A percentile compares a stretch with the other conserved stretches of the same genome.
Conservation (phyloP, 2,329 filamentous ascomycete species). For the Fusarium sp. region DNA sequence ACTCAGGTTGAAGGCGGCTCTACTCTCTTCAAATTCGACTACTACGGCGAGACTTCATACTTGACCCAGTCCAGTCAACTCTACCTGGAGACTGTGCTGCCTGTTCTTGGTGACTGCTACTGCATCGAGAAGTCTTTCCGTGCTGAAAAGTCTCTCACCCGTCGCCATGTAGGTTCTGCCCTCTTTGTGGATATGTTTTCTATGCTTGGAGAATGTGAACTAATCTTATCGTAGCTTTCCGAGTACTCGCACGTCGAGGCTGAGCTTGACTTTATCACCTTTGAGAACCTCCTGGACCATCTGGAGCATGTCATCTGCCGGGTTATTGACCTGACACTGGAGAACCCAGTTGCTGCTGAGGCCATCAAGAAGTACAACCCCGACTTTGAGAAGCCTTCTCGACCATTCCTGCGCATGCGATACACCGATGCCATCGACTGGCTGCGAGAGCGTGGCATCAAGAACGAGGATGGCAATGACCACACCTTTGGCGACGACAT, state of each 20-base stretch:
- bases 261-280: constrained; percentile 95
- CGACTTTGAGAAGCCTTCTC: constrained; percentile 79
- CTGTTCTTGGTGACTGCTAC: constrained; percentile 92
- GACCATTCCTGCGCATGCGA: constrained; percentile 93
- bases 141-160: constrained; percentile 93
- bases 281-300: constrained; percentile 86
- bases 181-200: background rate
- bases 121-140: constrained; percentile 99
- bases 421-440: constrained; percentile 95
- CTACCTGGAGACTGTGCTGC: constrained; percentile 94
- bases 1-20: constrained; percentile 94
- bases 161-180: constrained; percentile 69
- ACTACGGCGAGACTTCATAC: constrained; percentile 90
- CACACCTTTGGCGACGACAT: constrained; percentile 98
- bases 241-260: constrained; percentile 98
- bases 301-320: constrained; percentile 87
- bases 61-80: constrained; percentile 97
- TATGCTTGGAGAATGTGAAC: background rate
- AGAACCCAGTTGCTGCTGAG: constrained; percentile 75
- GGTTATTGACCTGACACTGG: constrained; percentile 80
- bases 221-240: constrained; percentile 61
- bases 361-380: constrained; percentile 91
- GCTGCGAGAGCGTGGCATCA: constrained; percentile 88
- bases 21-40: constrained; percentile 88
- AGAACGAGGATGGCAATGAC: constrained; percentile 89